phyloP scores from a whole-genome alignment of 495 filamentous ascomycete genomes.

The Penicillium antarcticum region DNA sequence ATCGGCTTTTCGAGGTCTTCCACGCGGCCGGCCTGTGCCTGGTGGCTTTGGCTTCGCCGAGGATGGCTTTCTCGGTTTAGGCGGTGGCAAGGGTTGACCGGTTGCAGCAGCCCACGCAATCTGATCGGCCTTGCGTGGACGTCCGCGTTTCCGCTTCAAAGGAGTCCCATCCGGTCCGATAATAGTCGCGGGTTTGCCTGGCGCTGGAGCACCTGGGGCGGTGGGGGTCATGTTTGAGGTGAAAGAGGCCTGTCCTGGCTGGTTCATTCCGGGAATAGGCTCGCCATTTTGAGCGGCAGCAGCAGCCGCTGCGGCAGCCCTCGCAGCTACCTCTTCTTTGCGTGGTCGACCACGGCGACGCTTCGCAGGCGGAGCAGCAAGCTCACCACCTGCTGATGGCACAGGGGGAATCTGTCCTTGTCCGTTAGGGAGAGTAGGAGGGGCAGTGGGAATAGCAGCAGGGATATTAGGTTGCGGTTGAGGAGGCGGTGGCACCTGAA shows the following conservation, averaged over 20 bases:
- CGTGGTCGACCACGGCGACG: slow-evolving; percentile 29
- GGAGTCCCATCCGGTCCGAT: slow-evolving; percentile 34
- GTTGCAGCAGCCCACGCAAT: slow-evolving; percentile 25
- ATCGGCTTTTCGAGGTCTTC: slow-evolving; percentile 39
- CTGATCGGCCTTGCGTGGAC: slow-evolving; percentile 39
- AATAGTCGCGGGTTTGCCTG: slow-evolving; percentile 9
- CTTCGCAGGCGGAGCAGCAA: slow-evolving; percentile 9
- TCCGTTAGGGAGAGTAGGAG: slow-evolving; percentile 15
- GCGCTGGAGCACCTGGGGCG: slow-evolving; percentile 4
- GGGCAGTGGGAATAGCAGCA: neutral
- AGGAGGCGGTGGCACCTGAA: neutral
- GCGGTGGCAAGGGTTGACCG: slow-evolving; percentile 23
- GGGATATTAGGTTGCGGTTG: neutral
- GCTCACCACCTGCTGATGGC: neutral
- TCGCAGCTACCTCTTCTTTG: slow-evolving; percentile 26
- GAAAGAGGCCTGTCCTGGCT: slow-evolving; percentile 24
- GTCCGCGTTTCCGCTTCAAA: slow-evolving; percentile 37
- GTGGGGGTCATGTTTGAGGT: slow-evolving; percentile 20
- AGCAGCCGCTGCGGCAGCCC: slow-evolving; percentile 19
- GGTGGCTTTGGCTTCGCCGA: slow-evolving; percentile 26
- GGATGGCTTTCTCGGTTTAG: slow-evolving; percentile 12
- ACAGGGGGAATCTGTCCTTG: slow-evolving; percentile 4
- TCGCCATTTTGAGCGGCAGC: slow-evolving; percentile 15
- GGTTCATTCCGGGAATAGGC: slow-evolving; percentile 5
- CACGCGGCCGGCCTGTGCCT: slow-evolving; percentile 37